phyloP scores from a whole-genome alignment of 495 filamentous ascomycete species.

The Aspergillus bridgeri region DNA sequence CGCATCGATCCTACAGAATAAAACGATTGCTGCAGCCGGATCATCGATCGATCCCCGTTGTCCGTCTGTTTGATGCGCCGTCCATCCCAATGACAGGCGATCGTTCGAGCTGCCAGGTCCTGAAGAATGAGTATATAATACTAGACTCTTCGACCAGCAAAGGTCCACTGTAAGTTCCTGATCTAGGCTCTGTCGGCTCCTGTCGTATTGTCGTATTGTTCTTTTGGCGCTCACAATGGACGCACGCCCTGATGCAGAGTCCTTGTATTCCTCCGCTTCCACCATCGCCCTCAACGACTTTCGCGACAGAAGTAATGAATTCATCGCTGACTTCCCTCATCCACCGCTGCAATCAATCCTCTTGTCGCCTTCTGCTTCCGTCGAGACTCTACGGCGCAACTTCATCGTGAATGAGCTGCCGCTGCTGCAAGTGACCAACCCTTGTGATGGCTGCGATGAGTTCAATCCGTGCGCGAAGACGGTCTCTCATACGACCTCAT shows the following conservation, averaged over 20 bases:
- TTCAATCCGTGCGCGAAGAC: slow-evolving; percentile 26
- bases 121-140: not conserved
- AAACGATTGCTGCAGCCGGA: not conserved
- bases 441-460: slow-evolving; percentile 27
- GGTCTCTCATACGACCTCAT: slow-evolving; percentile 31
- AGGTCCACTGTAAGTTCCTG: not conserved
- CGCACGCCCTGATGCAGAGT: slow-evolving; percentile 3
- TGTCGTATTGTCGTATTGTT: not conserved
- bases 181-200: not conserved
- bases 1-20: not conserved
- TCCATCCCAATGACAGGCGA: not conserved
- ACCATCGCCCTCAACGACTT: slow-evolving; percentile 9
- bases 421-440: slow-evolving; percentile 30
- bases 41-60: slow-evolving; percentile 3
- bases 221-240: not conserved
- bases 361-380: slow-evolving; percentile 13
- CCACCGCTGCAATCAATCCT: slow-evolving; percentile 9
- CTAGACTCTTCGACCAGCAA: not conserved
- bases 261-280: slow-evolving; percentile 11
- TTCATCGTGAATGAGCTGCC: slow-evolving; percentile 27
- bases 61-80: not conserved
- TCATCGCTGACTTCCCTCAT: slow-evolving; percentile 9
- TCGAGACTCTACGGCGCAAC: slow-evolving; percentile 26
- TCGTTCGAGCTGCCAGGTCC: not conserved
- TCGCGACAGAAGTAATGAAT: not conserved